Conservation (phyloP, 225 moss, liverwort and hornwort genomes). For the Physcomitrellopsis africana region DNA sequence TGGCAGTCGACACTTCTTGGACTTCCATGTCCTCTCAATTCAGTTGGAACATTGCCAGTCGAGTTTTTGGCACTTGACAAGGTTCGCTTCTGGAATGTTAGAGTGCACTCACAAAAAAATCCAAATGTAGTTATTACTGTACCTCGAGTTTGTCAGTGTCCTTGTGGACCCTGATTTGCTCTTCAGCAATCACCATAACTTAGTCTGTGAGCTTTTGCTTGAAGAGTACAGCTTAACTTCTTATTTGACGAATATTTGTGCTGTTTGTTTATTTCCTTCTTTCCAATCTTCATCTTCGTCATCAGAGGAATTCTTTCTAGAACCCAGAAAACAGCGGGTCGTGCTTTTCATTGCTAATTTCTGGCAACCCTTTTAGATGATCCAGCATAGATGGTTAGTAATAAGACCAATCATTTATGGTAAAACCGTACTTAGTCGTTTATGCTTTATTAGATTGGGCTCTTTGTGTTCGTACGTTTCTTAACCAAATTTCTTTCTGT, state of each 20-base stretch:
- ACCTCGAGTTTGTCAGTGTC: conserved; percentile 5
- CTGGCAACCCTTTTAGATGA: conserved; percentile 1
- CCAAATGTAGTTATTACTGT: not conserved
- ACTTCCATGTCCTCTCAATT: conserved; percentile 96
- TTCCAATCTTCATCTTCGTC: not conserved
- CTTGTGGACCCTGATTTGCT: not conserved
- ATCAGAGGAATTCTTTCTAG: not conserved
- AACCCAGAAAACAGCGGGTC: not conserved
- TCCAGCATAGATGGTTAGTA: not conserved
- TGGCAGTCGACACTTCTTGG: conserved; percentile 92
- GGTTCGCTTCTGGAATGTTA: conserved; percentile 52
- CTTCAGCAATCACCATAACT: not conserved
- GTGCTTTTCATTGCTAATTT: not conserved
- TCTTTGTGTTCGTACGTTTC: conserved; percentile 18
- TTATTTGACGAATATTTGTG: not conserved
- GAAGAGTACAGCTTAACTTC: not conserved
- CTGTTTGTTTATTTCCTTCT: not conserved
- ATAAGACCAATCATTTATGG: not conserved
- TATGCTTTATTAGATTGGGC: conserved; percentile 15
- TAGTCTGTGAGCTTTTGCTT: not conserved
- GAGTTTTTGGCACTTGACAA: conserved; percentile 82
- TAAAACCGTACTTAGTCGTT: not conserved
- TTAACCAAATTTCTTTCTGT: conserved; percentile 22
- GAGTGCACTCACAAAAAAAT: conserved; percentile 10
- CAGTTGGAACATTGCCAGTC: conserved; percentile 86